A percentile compares a stretch with the other conserved stretches of the same genome.
Conservation (phyloP, 495 filamentous ascomycete species). For the Xylaria curta region DNA sequence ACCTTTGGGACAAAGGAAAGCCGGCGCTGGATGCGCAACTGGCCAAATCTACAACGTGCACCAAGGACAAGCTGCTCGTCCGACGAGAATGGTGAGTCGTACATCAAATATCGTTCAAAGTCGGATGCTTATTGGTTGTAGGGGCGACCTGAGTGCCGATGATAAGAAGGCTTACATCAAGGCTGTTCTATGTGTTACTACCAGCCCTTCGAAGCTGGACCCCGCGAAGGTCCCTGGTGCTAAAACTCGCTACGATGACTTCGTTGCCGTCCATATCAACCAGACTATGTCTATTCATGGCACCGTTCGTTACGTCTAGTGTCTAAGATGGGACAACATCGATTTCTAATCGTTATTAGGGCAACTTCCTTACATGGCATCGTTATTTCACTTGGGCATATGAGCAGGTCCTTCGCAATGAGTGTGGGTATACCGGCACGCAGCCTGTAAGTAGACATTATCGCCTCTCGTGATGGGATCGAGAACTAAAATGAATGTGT, state of each 20-base stretch:
- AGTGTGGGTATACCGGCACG: constrained; percentile 70
- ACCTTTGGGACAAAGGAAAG: constrained; percentile 51
- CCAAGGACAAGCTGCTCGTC: constrained; percentile 51
- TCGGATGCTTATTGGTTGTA: constrained; percentile 31
- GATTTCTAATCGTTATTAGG: constrained; percentile 39
- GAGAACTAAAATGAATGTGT: neutral
- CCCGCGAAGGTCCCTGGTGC: constrained; percentile 43
- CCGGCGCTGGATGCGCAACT: constrained; percentile 46
- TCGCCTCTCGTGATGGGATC: neutral
- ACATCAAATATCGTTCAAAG: neutral
- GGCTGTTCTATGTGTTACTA: constrained; percentile 67
- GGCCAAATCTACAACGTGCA: constrained; percentile 54
- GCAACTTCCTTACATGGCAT: constrained; percentile 75
- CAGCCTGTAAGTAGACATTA: constrained; percentile 36
- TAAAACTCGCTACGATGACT: constrained; percentile 66
- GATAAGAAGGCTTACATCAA: constrained; percentile 66
- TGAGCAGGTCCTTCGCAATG: constrained; percentile 67
- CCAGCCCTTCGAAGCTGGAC: constrained; percentile 55
- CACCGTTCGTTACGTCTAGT: constrained; percentile 43
- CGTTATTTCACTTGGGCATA: constrained; percentile 69
- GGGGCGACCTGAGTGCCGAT: constrained; percentile 53
- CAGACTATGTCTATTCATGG: constrained; percentile 67
- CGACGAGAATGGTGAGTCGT: constrained; percentile 53
- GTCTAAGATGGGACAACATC: neutral
- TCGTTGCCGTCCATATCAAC: constrained; percentile 70